A percentile compares a stretch with the other conserved stretches of the same genome.
phyloP scores from a whole-genome alignment of 2,329 filamentous ascomycete genomes.

The Pseudocercospora eumusae region DNA sequence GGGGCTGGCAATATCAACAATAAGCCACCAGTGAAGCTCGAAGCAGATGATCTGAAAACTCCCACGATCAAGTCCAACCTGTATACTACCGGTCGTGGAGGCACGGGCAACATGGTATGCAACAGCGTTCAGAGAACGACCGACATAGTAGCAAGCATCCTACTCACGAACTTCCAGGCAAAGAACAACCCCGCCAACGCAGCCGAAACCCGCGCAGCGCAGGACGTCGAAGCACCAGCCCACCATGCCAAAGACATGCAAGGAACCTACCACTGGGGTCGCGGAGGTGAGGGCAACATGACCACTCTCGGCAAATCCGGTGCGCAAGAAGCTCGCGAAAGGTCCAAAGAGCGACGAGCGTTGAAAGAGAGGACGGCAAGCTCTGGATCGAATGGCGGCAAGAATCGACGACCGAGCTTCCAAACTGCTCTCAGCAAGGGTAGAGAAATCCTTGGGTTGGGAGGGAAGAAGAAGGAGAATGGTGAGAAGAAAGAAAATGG shows the following conservation, averaged over 20 bases:
- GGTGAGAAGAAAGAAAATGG: constrained; percentile 2
- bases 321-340: constrained; percentile 43
- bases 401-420: constrained; percentile 31
- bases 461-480: constrained; percentile 40
- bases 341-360: constrained; percentile 30
- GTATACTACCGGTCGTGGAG: constrained; percentile 87
- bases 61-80: constrained; percentile 79
- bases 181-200: constrained; percentile 64
- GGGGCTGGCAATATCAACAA: constrained; percentile 63
- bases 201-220: constrained; percentile 70
- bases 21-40: constrained; percentile 40
- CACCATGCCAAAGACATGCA: constrained; percentile 56
- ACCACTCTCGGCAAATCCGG: constrained; percentile 45
- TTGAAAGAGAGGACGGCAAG: constrained; percentile 41
- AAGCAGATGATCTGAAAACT: constrained; percentile 68
- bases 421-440: constrained; percentile 54
- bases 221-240: constrained; percentile 70
- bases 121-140: not conserved
- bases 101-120: constrained; percentile 74
- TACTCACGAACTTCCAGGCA: constrained; percentile 43
- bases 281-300: constrained; percentile 75
- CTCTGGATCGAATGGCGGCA: constrained; percentile 24
- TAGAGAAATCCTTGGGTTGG: constrained; percentile 53
- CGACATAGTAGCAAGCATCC: not conserved
- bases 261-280: constrained; percentile 67